These are phyloP conservation scores for Circinella umbellata DNA, from an alignment of 371 early-diverging fungal genomes.

Conservation along the genomic window DNA sequence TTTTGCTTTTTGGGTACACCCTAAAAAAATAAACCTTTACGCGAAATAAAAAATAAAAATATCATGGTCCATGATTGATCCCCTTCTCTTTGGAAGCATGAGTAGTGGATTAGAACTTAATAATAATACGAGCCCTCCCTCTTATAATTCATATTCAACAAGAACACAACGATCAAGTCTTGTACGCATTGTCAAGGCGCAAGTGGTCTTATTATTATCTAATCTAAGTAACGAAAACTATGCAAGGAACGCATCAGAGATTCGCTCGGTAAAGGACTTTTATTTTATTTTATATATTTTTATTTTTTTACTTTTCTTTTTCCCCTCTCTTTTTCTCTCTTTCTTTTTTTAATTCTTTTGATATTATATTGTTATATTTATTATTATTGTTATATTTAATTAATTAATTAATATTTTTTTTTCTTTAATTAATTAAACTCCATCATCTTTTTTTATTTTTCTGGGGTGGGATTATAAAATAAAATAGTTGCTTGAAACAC, in stretches of 20 bases:
- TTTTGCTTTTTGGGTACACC: neutral
- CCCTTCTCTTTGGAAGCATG: conserved; percentile 27
- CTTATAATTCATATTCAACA: conserved; percentile 28
- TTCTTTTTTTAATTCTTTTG: neutral
- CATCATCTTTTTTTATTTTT: conserved; percentile 6
- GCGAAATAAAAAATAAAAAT: conserved; percentile 1
- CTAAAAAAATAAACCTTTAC: neutral
- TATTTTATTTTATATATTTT: conserved; percentile 1
- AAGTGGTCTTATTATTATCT: conserved; percentile 58
- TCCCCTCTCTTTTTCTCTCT: neutral
- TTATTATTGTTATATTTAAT: neutral
- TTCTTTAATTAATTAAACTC: neutral
- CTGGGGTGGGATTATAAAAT: no score
- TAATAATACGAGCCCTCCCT: conserved; percentile 30
- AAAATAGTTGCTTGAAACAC: neutral
- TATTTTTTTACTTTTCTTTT: neutral
- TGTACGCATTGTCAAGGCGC: conserved; percentile 66
- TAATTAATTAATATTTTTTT: neutral
- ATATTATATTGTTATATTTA: neutral
- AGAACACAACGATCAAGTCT: conserved; percentile 52
- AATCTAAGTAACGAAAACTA: conserved; percentile 60
- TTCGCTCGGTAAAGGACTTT: conserved; percentile 48
- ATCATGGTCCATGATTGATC: conserved; percentile 9
- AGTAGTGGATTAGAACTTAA: conserved; percentile 41
- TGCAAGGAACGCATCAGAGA: conserved; percentile 53